These are phyloP conservation scores for Trypanosoma scelopori DNA, from an alignment of 208 protist species.

Conservation along the genomic window DNA sequence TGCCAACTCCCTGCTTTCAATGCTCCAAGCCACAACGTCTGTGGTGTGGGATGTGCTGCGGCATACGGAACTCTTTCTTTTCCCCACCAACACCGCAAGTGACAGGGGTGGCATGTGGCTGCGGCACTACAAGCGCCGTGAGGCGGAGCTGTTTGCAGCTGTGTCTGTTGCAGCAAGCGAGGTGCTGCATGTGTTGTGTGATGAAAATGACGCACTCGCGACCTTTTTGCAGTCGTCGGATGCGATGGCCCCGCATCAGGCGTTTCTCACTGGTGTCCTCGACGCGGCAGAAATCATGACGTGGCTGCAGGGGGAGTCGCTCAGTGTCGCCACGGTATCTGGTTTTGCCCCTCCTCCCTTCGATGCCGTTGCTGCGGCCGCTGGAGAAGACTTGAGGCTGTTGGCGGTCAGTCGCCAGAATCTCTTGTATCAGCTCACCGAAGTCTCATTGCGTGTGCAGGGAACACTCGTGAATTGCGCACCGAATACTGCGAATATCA, in stretches of 20 bases:
- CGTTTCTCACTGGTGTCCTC: slow-evolving; percentile 45
- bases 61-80: slow-evolving; percentile 28
- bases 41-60: slow-evolving; percentile 42
- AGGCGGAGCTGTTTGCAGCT: slow-evolving; percentile 42
- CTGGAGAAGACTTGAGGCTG: neutral
- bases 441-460: slow-evolving; percentile 46
- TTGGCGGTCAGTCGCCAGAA: slow-evolving; percentile 14
- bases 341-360: no score
- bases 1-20: slow-evolving; percentile 34
- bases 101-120: slow-evolving; percentile 23
- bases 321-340: slow-evolving; percentile 7
- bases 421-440: slow-evolving; percentile 51
- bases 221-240: slow-evolving; percentile 26
- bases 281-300: slow-evolving; percentile 33
- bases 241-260: slow-evolving; percentile 44
- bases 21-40: slow-evolving; percentile 33
- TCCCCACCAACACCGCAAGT: neutral
- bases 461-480: slow-evolving; percentile 52
- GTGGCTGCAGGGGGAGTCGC: slow-evolving; percentile 37
- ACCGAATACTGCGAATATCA: slow-evolving; percentile 34
- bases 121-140: slow-evolving; percentile 41
- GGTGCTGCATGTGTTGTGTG: slow-evolving; percentile 50
- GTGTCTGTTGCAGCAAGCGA: slow-evolving; percentile 45
- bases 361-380: no score
- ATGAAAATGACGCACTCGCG: slow-evolving; percentile 45